Conservation (phyloP, 305 asterid species). For the Fraxinus angustifolia region DNA sequence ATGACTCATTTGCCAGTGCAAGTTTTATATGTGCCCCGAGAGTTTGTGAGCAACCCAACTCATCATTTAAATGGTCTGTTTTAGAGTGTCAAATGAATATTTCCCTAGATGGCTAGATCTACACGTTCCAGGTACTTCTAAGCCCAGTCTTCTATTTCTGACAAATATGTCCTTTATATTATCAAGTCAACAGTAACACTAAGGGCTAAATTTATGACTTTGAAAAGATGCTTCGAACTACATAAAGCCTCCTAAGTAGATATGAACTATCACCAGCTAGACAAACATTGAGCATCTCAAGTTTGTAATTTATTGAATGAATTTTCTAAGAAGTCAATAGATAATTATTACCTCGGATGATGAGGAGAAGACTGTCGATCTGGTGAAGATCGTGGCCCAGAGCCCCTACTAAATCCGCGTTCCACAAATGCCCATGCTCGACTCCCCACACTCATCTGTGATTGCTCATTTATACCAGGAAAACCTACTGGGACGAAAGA, state of each 20-base stretch:
- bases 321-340: neutral
- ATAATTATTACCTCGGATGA: conserved; percentile 57
- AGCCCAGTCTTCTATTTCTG: neutral
- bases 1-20: neutral
- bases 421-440: conserved; percentile 53
- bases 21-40: neutral
- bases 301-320: neutral
- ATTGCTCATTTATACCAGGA: conserved; percentile 55
- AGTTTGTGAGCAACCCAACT: neutral
- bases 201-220: neutral
- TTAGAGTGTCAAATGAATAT: neutral
- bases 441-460: conserved; percentile 55
- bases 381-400: conserved; percentile 60
- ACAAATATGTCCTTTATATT: neutral
- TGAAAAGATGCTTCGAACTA: neutral
- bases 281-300: neutral
- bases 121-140: neutral
- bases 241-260: neutral
- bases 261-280: neutral
- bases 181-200: neutral
- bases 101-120: neutral
- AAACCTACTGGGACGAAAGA: conserved; percentile 68
- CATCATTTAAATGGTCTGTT: neutral
- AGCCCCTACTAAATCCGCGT: conserved; percentile 50
- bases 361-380: conserved; percentile 87